These are phyloP conservation scores for Pseudoperonospora humuli DNA, from an alignment of 352 stramenopile species.

Conservation along the genomic window DNA sequence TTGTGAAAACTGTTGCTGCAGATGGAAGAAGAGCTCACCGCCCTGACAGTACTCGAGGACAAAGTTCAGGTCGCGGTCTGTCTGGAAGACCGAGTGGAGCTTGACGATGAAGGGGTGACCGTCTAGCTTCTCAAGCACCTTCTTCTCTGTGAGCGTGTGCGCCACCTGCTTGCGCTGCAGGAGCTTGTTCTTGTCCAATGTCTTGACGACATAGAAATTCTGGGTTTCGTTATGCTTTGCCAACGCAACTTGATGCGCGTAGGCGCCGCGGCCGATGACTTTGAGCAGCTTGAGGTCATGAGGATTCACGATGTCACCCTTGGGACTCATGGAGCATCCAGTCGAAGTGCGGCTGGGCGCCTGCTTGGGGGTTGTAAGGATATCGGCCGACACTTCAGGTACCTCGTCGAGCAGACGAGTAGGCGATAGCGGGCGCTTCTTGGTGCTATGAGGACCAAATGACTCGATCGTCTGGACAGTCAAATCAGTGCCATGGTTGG, in stretches of 20 bases:
- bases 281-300: slow-evolving; percentile 74
- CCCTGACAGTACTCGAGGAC: slow-evolving; percentile 82
- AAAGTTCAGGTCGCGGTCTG: slow-evolving; percentile 68
- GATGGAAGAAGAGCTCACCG: slow-evolving; percentile 79
- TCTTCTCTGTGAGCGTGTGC: slow-evolving; percentile 78
- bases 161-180: slow-evolving; percentile 68
- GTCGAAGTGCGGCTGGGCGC: background rate
- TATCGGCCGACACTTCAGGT: slow-evolving; percentile 10
- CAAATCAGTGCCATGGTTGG: background rate
- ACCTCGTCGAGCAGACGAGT: slow-evolving; percentile 16
- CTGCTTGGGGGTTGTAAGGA: slow-evolving; percentile 23
- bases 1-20: slow-evolving; percentile 68
- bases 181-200: slow-evolving; percentile 68
- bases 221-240: slow-evolving; percentile 46
- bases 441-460: slow-evolving; percentile 2
- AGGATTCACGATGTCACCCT: slow-evolving; percentile 33
- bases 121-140: slow-evolving; percentile 49
- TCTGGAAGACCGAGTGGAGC: slow-evolving; percentile 68
- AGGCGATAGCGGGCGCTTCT: slow-evolving; percentile 26
- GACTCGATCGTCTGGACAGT: slow-evolving; percentile 13
- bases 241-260: slow-evolving; percentile 74
- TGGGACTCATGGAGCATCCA: slow-evolving; percentile 10
- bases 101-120: slow-evolving; percentile 78
- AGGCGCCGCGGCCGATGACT: slow-evolving; percentile 80
- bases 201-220: slow-evolving; percentile 73